phyloP scores from a whole-genome alignment of 176 grass and related monocot species.

The Poa pratensis region DNA sequence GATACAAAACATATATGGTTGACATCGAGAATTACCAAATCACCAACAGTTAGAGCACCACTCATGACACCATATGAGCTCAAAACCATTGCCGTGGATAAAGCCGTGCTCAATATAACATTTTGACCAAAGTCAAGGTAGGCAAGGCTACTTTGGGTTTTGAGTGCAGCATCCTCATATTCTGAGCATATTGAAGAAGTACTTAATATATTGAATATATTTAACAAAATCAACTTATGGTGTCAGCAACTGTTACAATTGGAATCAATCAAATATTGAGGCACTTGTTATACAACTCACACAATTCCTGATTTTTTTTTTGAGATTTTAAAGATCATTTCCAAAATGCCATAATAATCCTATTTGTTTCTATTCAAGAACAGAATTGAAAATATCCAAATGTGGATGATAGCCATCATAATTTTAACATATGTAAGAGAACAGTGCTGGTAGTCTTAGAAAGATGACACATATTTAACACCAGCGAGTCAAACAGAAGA shows the following conservation, averaged over 20 bases:
- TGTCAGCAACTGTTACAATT: neutral
- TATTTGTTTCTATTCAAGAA: neutral
- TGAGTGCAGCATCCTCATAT: constrained; percentile 86
- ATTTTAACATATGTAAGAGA: neutral
- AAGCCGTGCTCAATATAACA: too few relatives aligned
- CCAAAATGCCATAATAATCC: neutral
- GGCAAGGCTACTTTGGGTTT: constrained; percentile 96
- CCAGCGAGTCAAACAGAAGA: neutral
- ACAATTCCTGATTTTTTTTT: neutral
- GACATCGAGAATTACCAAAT: constrained; percentile 77
- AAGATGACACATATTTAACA: constrained; percentile 33
- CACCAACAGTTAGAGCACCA: too few relatives aligned
- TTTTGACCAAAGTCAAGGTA: constrained; percentile 94
- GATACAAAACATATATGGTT: constrained; percentile 7
- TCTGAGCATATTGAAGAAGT: constrained; percentile 50
- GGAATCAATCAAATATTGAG: constrained; percentile 16
- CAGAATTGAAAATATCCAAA: constrained; percentile 30
- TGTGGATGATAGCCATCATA: constrained; percentile 32
- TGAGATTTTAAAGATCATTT: constrained; percentile 24
- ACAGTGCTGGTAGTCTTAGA: constrained; percentile 1
- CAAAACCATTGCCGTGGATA: too few relatives aligned
- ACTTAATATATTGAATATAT: constrained; percentile 50
- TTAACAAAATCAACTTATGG: constrained; percentile 18
- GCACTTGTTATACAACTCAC: neutral
- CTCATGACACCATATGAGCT: too few relatives aligned